Conservation (phyloP, 805 yeast species). For the Zygosaccharomyces siamensis region DNA sequence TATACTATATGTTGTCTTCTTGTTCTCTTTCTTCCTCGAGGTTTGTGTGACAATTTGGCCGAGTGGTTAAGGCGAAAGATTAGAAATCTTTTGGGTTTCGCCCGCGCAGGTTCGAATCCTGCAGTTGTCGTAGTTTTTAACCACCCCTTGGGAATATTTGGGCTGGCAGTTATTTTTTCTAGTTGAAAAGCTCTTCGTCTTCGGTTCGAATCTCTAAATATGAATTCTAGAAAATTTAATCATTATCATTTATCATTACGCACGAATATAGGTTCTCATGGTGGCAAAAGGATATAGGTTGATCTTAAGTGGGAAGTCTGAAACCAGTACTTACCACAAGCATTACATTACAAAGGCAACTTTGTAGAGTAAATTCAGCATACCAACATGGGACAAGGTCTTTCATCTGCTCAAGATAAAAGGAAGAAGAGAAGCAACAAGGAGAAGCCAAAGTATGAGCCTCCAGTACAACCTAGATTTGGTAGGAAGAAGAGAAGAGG, state of each 20-base stretch:
- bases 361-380: background rate
- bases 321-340: background rate
- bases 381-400: constrained; percentile 37
- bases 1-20: no score
- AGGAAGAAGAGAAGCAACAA: constrained; percentile 60
- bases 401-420: constrained; percentile 33
- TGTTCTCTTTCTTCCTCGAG: no score
- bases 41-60: constrained; percentile 43
- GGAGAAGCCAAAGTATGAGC: constrained; percentile 95
- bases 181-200: background rate
- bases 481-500: constrained; percentile 88
- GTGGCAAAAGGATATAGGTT: background rate
- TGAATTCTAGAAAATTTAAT: no score
- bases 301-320: background rate
- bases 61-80: constrained; percentile 61
- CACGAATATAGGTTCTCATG: background rate
- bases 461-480: constrained; percentile 92
- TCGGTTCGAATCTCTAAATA: background rate
- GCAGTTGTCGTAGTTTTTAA: constrained; percentile 51
- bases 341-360: background rate
- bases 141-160: constrained; percentile 2
- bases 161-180: no score
- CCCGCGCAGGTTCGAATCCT: constrained; percentile 62
- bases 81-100: constrained; percentile 49
- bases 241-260: background rate